Evolutionary conservation across 1,284 basidiomycete species (phyloP), one percentile per base, ranked within the genome.

Genomic region (Microbotryum intermedium): DNA sequence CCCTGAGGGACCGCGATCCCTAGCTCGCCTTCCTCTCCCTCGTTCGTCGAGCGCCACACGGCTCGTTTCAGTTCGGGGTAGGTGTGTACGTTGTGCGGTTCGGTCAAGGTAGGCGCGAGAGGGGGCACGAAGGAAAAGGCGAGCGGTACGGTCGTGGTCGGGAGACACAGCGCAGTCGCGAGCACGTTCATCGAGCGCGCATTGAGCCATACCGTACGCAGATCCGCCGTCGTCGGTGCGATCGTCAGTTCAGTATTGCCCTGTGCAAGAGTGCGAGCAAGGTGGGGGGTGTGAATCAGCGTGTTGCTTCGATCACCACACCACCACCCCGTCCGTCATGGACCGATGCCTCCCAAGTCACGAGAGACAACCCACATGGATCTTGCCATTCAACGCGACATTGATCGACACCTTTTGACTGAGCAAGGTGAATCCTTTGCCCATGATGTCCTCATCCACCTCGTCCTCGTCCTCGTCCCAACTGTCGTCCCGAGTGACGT

Each of bases 31-130:
- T 95, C 88, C 64, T 92, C 90, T 49, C 85, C 83, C 70, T 97
- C 93, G 59, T 89, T 84, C 48, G 91, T 79, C 0, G 92, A 88
- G 0, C 90, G 84, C 77, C 91, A 98, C 34, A 95, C 76, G 76
- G 86, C 88, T 57, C 94, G 83, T 79, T 97, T 97, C 64, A 95
- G 80, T 73, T 97, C 94, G 8, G 91, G 89, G 76, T 97, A 92
- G 47, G 83, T 82, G 59, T 89, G 86, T 71, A 97, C 90, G 64
- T 84, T 81, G 5, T 62, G 60, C 1, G 67, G 62, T n/a, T 74
- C 69, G 6, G 87, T 94, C 86, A 70, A 88, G 90, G 64, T 88
- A 84, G 30, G 87, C 83, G 60, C 77, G 76, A 46, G 52, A 9
- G 71, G 85, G 79, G 66, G 58, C 23, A 65, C 53, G 57, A 62